Evolutionary conservation across 805 yeast genomes (phyloP), one percentile per base, ranked within the genome.

Genomic region (Dipodascopsis tothii): DNA sequence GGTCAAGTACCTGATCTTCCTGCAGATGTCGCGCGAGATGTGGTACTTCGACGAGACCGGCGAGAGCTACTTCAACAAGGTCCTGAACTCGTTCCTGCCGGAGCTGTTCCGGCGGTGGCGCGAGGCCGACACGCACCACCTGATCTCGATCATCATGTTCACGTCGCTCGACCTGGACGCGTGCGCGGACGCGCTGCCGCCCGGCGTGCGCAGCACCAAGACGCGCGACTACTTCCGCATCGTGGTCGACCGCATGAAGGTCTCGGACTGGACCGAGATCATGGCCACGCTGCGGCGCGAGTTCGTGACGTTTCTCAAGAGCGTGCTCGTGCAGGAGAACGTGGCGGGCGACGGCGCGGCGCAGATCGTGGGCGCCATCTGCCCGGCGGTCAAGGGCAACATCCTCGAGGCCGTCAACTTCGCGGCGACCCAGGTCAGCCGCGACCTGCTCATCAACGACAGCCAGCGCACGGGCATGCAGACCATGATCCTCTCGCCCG

Each of bases 21-120:
- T 92, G 40, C 98, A 92, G 60, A 77, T 88, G 49, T 84, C 96
- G 1, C 74, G 82, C 33, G 99, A 92, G 58, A 92, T 92, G 96
- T 92, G 96, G 94, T 86, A 87, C 61, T 92, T 92, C 62, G 97
- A 92, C 63, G 96, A 88, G 58, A 83, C 83, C 52, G 98, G 98
- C 1, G 96, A 90, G 58, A 83, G 88, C 42, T 76, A 86, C 75
- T 90, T 90, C 61, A 90, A 88, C 61, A 85, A 87, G 62, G 76
- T 92, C 55, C 86, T 92, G 37, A 88, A 90, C 60, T 83, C 94
- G n/a, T 69, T 90, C 40, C 79, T 92, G 43, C 99, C 99, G 0
- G 81, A 80, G 46, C 80, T 90, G 30, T 86, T 92, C 61, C 80
- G 80, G 54, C 73, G 80, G 46, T 92, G 97, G 97, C 74, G 86